Base-by-base conservation (phyloP, 1,284 basidiomycete species). In the Irpex lacteus region DNA sequence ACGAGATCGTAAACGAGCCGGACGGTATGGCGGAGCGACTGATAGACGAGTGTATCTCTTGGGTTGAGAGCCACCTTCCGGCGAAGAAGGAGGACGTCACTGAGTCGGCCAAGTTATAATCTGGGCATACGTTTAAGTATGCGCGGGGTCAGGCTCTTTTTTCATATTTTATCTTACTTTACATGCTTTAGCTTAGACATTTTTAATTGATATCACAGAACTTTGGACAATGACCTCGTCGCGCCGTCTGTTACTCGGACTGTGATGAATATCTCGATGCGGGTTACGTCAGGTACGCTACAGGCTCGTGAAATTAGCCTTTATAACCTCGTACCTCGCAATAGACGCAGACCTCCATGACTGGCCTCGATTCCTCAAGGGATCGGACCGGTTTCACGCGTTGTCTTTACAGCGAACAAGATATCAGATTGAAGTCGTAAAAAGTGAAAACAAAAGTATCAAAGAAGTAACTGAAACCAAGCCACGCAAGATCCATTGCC, bases 1-100 rank as follows among this genome's bases (percentile, higher is more conserved):
- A 97, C 70, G 95, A 96, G 72, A 78, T 95, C 11, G 87, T 91
- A 59, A 91, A 95, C 70, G 95, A 97, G 73, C 86, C 89, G 0
- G 83, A 89, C 58, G 86, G 86, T 7, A 82, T 91, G 7, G 84
- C 85, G 71, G 85, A 90, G 67, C 81, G 80, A 61, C 72, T 89
- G n/a, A 77, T 78, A 1, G 79, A 87, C n/a, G 84, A 85, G 65
- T 79, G 85, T 63, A 76, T 83, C 32, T 65, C 78, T 2, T 91
- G 88, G 78, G 77, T 90, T 15, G 79, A 87, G 64, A 77, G 64
- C 50, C 70, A 66, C 36, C 13, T 64, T 13, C 59, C 64, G 3
- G 18, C 8, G n/a, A 52, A 52, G 50, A n/a, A 52, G 50, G 13
- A 15, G 50, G 40, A 44, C 8, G 21, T 19, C 32, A 44, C 40